phyloP scores from a whole-genome alignment of 106 monocot genomes.

The Dendrobium huoshanense region DNA sequence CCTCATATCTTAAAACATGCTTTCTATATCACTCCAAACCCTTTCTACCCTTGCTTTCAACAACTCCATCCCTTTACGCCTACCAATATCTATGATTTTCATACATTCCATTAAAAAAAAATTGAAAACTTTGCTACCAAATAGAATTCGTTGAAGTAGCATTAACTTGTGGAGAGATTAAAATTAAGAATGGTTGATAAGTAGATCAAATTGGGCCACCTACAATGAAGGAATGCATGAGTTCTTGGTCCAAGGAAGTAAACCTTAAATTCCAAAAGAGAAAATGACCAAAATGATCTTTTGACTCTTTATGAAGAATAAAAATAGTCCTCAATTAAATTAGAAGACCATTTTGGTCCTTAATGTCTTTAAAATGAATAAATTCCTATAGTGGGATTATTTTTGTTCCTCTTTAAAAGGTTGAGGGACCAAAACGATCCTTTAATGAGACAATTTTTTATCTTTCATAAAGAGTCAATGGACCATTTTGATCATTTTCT shows the following conservation, averaged over 20 bases:
- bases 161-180: neutral
- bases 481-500: no score
- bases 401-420: no score
- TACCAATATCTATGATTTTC: neutral
- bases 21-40: neutral
- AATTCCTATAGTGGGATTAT: no score
- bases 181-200: neutral
- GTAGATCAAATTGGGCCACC: neutral
- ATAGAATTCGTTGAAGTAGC: neutral
- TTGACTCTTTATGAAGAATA: no score
- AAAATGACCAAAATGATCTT: no score
- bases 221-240: neutral
- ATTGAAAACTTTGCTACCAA: neutral
- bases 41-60: neutral
- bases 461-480: no score
- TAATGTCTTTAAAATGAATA: no score
- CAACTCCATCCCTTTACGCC: neutral
- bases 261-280: neutral
- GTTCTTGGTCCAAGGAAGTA: neutral
- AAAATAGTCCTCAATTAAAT: no score
- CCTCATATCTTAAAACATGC: no score
- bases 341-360: no score
- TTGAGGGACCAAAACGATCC: no score
- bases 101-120: neutral
- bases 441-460: no score